A percentile compares a stretch with the other conserved stretches of the same genome.
phyloP scores from a whole-genome alignment of 2,329 filamentous ascomycete species.

The Cladosporium sp. region DNA sequence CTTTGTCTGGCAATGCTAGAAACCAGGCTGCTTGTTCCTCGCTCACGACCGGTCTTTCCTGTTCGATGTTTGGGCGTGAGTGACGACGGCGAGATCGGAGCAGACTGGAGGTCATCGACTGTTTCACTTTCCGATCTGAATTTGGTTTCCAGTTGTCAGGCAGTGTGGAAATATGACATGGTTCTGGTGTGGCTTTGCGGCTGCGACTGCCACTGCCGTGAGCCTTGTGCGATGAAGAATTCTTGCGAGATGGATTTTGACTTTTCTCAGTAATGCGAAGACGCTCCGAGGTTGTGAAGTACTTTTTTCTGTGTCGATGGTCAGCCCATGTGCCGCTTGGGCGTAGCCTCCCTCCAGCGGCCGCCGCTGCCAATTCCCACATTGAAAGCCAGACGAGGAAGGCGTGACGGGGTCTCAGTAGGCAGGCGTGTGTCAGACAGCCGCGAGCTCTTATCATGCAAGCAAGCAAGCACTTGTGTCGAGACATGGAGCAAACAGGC shows the following conservation, averaged over 20 bases:
- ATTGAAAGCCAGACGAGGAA: background rate
- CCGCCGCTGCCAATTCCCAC: background rate
- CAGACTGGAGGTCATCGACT: slow-evolving; percentile 24
- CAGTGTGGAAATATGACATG: slow-evolving; percentile 10
- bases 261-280: slow-evolving; percentile 58
- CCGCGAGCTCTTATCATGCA: slow-evolving; percentile 6
- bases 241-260: background rate
- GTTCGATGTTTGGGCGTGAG: slow-evolving; percentile 21
- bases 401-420: background rate
- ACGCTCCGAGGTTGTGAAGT: slow-evolving; percentile 69
- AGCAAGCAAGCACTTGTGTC: slow-evolving; percentile 3
- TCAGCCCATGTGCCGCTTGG: slow-evolving; percentile 15
- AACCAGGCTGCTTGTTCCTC: slow-evolving; percentile 51
- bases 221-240: background rate
- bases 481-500: slow-evolving; percentile 9
- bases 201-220: background rate
- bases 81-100: slow-evolving; percentile 7
- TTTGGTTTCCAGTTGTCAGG: slow-evolving; percentile 13
- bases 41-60: slow-evolving; percentile 34
- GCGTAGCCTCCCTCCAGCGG: background rate
- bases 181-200: slow-evolving; percentile 14
- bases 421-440: slow-evolving; percentile 5
- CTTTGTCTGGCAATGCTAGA: slow-evolving; percentile 66
- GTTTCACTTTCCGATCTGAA: slow-evolving; percentile 14
- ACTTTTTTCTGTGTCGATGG: slow-evolving; percentile 49